These are phyloP conservation scores for Apiotrichum montevideense DNA, from an alignment of 1,284 basidiomycete species.

Conservation along the genomic window DNA sequence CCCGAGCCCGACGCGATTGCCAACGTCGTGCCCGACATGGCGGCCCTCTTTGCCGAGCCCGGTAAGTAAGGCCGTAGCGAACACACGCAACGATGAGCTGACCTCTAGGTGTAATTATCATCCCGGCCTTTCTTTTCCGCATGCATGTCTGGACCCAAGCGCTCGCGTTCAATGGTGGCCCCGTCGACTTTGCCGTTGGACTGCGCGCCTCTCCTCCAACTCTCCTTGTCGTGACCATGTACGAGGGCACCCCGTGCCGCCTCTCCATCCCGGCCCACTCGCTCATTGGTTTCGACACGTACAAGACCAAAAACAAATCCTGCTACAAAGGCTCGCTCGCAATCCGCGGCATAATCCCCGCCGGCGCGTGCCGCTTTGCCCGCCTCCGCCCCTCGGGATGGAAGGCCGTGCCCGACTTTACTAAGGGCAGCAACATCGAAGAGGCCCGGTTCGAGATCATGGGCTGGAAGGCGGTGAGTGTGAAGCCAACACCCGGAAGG, in stretches of 20 bases:
- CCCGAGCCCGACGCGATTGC: neutral
- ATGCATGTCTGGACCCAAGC: constrained; percentile 31
- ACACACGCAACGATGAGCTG: constrained; percentile 7
- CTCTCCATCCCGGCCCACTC: constrained; percentile 1
- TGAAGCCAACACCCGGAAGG: neutral
- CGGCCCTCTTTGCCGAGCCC: too few species aligned
- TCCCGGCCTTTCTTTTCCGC: constrained; percentile 27
- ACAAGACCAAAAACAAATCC: too few species aligned
- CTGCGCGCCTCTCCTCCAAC: constrained; percentile 3
- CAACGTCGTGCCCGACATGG: neutral
- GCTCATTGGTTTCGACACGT: too few species aligned
- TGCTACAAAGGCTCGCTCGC: neutral
- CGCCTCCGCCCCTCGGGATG: neutral
- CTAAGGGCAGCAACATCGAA: neutral
- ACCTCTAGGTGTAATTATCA: constrained; percentile 13
- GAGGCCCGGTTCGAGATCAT: neutral
- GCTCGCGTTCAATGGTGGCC: constrained; percentile 13
- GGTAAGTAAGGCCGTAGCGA: too few species aligned
- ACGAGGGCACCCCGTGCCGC: neutral
- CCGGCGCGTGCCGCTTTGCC: neutral
- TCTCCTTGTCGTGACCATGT: neutral
- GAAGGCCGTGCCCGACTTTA: neutral
- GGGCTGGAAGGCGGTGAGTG: neutral
- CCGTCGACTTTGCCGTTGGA: constrained; percentile 25
- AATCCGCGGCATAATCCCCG: neutral